Evolutionary conservation across 495 filamentous ascomycete genomes (phyloP).

Genomic region (Pyrenopolyporus hunteri): DNA sequence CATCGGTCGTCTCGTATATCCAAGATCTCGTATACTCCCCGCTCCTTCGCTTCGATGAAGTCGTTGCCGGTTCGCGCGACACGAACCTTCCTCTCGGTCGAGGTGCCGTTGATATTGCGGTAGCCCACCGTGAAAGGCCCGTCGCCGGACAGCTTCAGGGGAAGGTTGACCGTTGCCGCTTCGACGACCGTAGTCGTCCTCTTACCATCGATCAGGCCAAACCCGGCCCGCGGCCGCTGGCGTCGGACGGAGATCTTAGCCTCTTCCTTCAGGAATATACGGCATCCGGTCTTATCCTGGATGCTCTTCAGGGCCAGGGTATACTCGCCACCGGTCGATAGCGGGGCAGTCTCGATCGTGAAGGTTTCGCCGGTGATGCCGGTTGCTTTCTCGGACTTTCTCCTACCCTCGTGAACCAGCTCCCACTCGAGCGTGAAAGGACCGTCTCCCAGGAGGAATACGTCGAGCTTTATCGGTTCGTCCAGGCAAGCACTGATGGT

Average conservation of each 20-base stretch:
- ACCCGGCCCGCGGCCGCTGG: conserved; percentile 82
- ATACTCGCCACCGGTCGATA: conserved; percentile 86
- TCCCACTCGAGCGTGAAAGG: conserved; percentile 95
- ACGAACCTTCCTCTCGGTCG: conserved; percentile 52
- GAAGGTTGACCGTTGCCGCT: conserved; percentile 71
- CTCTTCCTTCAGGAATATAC: conserved; percentile 79
- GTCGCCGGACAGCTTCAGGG: conserved; percentile 81
- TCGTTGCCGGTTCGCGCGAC: conserved; percentile 70
- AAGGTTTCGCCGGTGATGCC: conserved; percentile 64
- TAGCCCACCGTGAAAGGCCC: conserved; percentile 82
- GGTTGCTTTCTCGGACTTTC: conserved; percentile 68
- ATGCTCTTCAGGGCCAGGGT: conserved; percentile 80
- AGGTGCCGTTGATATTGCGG: conserved; percentile 63
- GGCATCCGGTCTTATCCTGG: conserved; percentile 85
- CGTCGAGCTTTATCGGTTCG: conserved; percentile 72
- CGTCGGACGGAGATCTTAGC: conserved; percentile 82
- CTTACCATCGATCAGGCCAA: conserved; percentile 81
- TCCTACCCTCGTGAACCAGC: conserved; percentile 86
- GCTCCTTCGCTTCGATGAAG: conserved; percentile 64
- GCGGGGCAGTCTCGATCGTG: conserved; percentile 73
- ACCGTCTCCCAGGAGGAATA: conserved; percentile 76
- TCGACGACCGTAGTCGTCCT: conserved; percentile 76
- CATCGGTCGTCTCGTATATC: conserved; percentile 78
- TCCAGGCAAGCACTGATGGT: conserved; percentile 77
- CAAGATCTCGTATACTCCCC: conserved; percentile 78